phyloP scores from a whole-genome alignment of 2,329 filamentous ascomycete species.

The Ceratocystis papillata region DNA sequence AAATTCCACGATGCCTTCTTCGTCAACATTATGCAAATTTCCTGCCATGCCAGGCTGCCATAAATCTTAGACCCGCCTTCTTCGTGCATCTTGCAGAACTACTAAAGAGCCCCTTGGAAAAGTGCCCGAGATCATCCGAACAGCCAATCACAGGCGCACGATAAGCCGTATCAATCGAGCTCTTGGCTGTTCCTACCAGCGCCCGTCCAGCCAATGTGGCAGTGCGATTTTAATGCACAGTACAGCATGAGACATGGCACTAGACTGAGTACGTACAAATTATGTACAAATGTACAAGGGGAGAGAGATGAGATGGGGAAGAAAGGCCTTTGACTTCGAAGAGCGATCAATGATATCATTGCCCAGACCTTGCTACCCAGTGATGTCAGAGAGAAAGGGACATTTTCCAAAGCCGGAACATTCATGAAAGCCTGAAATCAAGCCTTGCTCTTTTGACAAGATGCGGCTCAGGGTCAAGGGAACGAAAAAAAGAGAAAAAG shows the following conservation, averaged over 20 bases:
- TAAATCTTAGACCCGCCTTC: not conserved
- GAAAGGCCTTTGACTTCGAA: too few species aligned
- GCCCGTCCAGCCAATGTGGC: not conserved
- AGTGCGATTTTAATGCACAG: conserved; percentile 4
- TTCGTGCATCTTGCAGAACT: not conserved
- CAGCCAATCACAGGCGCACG: conserved; percentile 12
- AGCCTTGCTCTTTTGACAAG: conserved; percentile 7
- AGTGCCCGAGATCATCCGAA: conserved; percentile 15
- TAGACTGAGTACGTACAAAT: not conserved
- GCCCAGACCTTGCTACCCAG: not conserved
- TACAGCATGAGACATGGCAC: conserved; percentile 5
- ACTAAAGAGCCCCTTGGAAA: not conserved
- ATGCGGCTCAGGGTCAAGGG: not conserved
- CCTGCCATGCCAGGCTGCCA: not conserved
- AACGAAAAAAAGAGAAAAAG: not conserved
- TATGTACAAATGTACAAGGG: not conserved
- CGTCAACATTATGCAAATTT: not conserved
- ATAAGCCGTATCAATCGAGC: conserved; percentile 13
- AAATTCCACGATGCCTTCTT: not conserved
- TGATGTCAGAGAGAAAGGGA: not conserved
- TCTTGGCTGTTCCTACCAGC: conserved; percentile 10
- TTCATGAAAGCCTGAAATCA: not conserved
- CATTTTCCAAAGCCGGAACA: not conserved
- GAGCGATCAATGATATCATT: not conserved
- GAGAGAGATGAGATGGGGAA: too few species aligned